Evolutionary conservation across 2,329 filamentous ascomycete genomes (phyloP).

Genomic region (Aspergillaceae sp.): DNA sequence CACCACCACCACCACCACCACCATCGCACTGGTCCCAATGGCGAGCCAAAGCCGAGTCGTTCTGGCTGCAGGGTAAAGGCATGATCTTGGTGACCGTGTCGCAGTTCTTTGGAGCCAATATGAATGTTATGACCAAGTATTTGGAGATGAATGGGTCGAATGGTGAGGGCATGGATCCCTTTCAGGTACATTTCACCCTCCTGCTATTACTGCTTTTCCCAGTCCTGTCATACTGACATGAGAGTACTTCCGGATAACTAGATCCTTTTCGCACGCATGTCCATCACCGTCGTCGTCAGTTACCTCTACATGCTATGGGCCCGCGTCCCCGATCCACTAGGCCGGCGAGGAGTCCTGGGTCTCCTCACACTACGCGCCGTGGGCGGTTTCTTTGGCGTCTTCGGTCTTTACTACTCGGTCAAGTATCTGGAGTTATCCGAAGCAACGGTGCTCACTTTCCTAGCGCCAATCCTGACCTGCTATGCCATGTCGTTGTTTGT

Average conservation of each 20-base stretch:
- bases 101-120: constrained; percentile 72
- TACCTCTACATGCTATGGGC: constrained; percentile 65
- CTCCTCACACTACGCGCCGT: constrained; percentile 62
- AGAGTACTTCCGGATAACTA: constrained; percentile 12
- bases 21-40: neutral
- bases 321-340: constrained; percentile 60
- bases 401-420: constrained; percentile 65
- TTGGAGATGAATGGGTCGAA: constrained; percentile 60
- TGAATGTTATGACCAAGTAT: constrained; percentile 74
- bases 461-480: constrained; percentile 68
- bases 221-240: no score
- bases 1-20: no score
- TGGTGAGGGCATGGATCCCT: constrained; percentile 65
- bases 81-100: constrained; percentile 63
- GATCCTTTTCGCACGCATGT: constrained; percentile 73
- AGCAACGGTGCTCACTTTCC: constrained; percentile 81
- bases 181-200: constrained; percentile 46
- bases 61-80: constrained; percentile 61
- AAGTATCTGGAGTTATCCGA: constrained; percentile 78
- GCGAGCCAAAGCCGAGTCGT: neutral
- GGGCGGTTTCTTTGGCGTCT: constrained; percentile 69
- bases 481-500: constrained; percentile 70
- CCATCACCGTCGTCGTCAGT: constrained; percentile 59
- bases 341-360: constrained; percentile 55
- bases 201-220: no score